Base-by-base conservation (phyloP, 106 monocot genomes). In the Dendrobium nobile region DNA sequence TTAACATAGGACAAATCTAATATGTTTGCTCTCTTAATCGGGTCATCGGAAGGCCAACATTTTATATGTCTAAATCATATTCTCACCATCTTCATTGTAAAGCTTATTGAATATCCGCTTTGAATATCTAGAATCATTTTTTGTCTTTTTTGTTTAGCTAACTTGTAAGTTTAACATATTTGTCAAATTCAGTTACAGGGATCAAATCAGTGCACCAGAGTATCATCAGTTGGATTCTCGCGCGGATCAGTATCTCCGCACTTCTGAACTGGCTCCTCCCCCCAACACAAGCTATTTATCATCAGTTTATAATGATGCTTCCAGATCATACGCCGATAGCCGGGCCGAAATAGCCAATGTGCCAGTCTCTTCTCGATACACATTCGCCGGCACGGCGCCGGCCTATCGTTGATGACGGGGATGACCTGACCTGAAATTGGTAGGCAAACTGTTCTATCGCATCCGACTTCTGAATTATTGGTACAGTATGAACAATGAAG, bases 341-440 rank as follows among this genome's bases (percentile, higher is more conserved):
- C 31, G 40, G 54, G 59, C 10, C 9, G 54, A 58, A 6, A 4
- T 61, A 17, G 41, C 78, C 41, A 54, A 40, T 9, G 48, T 17
- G 24, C 77, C 77, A 4, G 59, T 78, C 13, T 54, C 54, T 4
- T 54, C 78, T 9, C 61, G 79, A 18, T 85, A 82, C 59, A 15
- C 87, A 1, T 87, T 81, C 75, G 87, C 73, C 15, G 78, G 84
- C 48, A 45, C 73, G 1, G 28, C 73, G 4, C 78, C 68, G 1
- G 56, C 84, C 27, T 87, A 87, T 68, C 83, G 84, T 43, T 84
- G 78, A 87, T 51, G 51, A 22, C 1, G 31, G 1, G 31, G 31
- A 31, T 31, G 31, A 31, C 31, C 31, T 37, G 37, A 37, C 48
- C 48, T 37, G 13, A 27, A 70, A 70, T 51, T 13, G 10, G 51